These are phyloP conservation scores for Curvularia spicifera DNA, from an alignment of 2,329 filamentous ascomycete genomes.

Conservation along the genomic window DNA sequence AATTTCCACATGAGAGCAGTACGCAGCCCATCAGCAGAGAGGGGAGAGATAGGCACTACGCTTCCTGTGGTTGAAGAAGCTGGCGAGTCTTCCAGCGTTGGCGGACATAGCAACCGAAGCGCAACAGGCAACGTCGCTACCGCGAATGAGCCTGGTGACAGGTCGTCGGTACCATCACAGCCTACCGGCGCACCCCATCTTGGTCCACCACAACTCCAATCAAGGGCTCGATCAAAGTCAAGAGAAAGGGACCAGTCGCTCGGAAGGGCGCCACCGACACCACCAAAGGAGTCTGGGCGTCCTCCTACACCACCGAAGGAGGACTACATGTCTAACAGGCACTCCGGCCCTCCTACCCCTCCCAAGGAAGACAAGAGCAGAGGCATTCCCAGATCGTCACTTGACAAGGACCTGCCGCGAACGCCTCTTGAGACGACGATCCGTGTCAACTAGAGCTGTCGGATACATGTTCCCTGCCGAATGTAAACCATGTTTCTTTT, in stretches of 20 bases:
- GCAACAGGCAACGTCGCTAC: slow-evolving; percentile 28
- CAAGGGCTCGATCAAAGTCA: slow-evolving; percentile 21
- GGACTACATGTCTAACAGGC: slow-evolving; percentile 29
- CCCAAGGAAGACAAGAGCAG: slow-evolving; percentile 47
- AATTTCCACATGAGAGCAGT: slow-evolving; percentile 66
- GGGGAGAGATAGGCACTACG: slow-evolving; percentile 62
- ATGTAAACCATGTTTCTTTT: slow-evolving; percentile 1
- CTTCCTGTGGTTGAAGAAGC: slow-evolving; percentile 90
- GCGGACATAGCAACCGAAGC: slow-evolving; percentile 61
- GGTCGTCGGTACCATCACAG: slow-evolving; percentile 32
- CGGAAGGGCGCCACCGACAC: slow-evolving; percentile 52
- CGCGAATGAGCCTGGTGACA: slow-evolving; percentile 12
- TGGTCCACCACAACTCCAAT: slow-evolving; percentile 18
- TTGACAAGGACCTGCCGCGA: slow-evolving; percentile 46
- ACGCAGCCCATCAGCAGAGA: slow-evolving; percentile 63
- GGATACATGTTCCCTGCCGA: background rate
- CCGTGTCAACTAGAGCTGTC: slow-evolving; percentile 34
- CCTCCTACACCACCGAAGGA: slow-evolving; percentile 51
- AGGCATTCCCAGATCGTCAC: slow-evolving; percentile 23
- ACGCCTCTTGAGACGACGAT: slow-evolving; percentile 46
- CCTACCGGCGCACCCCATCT: slow-evolving; percentile 25
- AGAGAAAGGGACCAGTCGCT: slow-evolving; percentile 38
- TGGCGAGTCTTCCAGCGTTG: slow-evolving; percentile 75
- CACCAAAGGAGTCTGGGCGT: slow-evolving; percentile 50
- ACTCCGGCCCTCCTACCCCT: slow-evolving; percentile 49